A percentile compares a stretch with the other conserved stretches of the same genome.
Conservation (phyloP, 2,329 filamentous ascomycete genomes). For the Calonectria montana region DNA sequence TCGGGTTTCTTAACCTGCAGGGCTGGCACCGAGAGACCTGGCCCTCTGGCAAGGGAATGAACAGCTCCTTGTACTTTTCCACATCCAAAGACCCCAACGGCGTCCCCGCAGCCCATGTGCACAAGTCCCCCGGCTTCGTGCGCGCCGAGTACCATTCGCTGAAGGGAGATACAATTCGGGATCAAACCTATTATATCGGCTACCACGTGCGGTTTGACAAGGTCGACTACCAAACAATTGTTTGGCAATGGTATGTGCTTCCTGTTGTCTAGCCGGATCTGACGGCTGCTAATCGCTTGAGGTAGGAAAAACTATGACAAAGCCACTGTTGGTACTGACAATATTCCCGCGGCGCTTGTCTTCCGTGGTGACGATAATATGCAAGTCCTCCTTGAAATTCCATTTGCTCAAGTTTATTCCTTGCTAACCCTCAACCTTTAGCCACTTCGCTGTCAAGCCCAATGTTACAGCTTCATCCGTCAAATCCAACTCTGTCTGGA, state of each 20-base stretch:
- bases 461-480: background rate
- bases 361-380: background rate
- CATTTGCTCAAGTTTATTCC: background rate
- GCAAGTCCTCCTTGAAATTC: background rate
- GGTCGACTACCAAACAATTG: background rate
- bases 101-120: background rate
- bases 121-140: background rate
- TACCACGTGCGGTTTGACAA: conserved; percentile 2
- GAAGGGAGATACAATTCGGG: background rate
- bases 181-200: background rate
- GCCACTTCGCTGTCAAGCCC: background rate
- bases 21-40: background rate
- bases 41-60: background rate
- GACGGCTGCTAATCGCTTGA: background rate
- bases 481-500: background rate
- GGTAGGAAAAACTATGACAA: background rate
- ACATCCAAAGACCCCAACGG: background rate
- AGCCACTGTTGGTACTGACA: background rate
- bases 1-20: background rate
- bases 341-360: background rate
- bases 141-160: background rate
- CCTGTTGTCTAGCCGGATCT: background rate
- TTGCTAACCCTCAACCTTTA: background rate
- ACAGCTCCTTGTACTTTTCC: background rate
- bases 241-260: conserved; percentile 9